Evolutionary conservation across 305 asterid genomes (phyloP), one percentile per base, ranked within the genome.

Genomic region (Fraxinus albicans): DNA sequence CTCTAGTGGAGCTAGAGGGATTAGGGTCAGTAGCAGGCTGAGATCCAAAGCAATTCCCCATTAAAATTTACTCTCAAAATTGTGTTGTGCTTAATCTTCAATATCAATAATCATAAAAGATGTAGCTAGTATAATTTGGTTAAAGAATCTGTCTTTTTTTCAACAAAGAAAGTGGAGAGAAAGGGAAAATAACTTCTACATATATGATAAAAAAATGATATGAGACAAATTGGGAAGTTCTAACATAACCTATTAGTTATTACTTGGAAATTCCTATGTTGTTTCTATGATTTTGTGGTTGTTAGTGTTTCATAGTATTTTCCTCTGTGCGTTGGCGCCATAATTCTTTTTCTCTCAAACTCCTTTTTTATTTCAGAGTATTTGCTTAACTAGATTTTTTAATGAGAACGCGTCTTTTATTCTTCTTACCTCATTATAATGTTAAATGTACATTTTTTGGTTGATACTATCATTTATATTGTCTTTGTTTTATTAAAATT

Each of bases 41-140:
- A 81, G 86, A 89, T 86, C 93, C 92, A 73, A 87, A 86, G 89
- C 96, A 92, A 86, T 92, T 92, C 77, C 96, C 96, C 96, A 92
- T 92, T 72, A 79, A 77, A 81, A 36, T 75, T 19, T n/a, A 70
- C n/a, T 42, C 21, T 12, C 9, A 35, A 29, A 60, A 19, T 21
- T 60, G 29, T 60, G 27, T 12, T 60, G 6, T 17, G 65, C 25
- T 50, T 10, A 15, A 50, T 58, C 27, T 21, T 60, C 70, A 50
- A 38, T 38, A 13, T 50, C 44, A 21, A 21, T 60, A 60, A 60
- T 60, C 70, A 21, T 60, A 21, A 21, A 60, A 60, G 70, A 60
- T 7, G 10, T 60, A 21, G 70, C 70, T 13, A 3, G 65, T 53
- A 19, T 60, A n/a, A 60, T 60, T 60, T 60, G 4, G 31, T 60